Evolutionary conservation across 2,329 filamentous ascomycete species (phyloP), one percentile per base, ranked within the genome.

Genomic region (Phialocephala subalpina): DNA sequence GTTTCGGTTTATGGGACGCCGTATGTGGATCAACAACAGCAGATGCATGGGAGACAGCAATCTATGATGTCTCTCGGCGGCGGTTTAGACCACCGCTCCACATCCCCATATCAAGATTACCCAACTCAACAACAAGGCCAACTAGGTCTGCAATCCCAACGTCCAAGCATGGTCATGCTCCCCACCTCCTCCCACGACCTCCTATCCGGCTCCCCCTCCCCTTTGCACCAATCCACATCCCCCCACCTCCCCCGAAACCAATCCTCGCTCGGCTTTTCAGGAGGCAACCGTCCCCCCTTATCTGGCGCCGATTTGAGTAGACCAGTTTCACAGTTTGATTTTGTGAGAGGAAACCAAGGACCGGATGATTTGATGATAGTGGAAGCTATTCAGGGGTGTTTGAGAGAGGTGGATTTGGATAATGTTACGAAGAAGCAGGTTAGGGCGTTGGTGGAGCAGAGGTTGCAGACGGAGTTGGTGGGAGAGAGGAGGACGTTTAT

Each of bases 371-470:
- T 82, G 55, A 86, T 88, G 67, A 97, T 99, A 70, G 85, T 93
- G 20, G 92, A 97, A 67, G 92, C 92, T 1, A 95, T 98, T 68
- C 91, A 93, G 74, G 83, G 86, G 59, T 96, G 96, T 73, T 83
- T 99, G 68, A 81, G 85, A 18, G 95, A 97, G 75, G 94, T 97
- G 0, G 95, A 99, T 78, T 84, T 99, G 49, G 96, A 99, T 78
- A 95, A 87, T n/a, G 93, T 98, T 57, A 99, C 96, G 7, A 99
- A 98, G 89, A 99, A 99, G 83, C 95, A 98, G 81, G 91, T 96
- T 64, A 87, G 92, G 59, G 94, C 92, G 3, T 85, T 98, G 53
- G 94, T 97, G 14, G 96, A 99, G 82, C 94, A 97, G 82, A 88
- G 94, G 74, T 81, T 99, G 68, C 95, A 70, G 82, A 95, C 92